Conservation (phyloP, 2,329 filamentous ascomycete genomes). For the Grosmannia penicillata region DNA sequence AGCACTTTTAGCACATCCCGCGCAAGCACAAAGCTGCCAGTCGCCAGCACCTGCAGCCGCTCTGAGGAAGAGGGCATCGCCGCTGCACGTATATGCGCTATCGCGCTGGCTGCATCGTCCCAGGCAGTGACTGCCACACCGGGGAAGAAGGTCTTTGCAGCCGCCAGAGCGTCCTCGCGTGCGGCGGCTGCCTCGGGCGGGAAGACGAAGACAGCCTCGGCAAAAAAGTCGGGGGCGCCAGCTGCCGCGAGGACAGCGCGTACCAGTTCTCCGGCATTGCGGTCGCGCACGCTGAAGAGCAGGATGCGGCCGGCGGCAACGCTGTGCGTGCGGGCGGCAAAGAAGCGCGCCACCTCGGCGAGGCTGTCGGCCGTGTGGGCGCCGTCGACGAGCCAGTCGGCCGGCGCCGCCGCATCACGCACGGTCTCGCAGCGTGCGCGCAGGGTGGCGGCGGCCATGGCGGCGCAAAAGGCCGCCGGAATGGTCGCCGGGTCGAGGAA, state of each 20-base stretch:
- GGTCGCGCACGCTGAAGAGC: constrained; percentile 78
- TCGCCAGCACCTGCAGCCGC: constrained; percentile 28
- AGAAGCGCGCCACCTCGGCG: constrained; percentile 69
- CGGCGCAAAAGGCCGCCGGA: constrained; percentile 26
- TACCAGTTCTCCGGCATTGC: constrained; percentile 39
- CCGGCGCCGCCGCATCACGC: constrained; percentile 30
- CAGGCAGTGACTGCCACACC: constrained; percentile 17
- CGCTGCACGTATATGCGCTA: constrained; percentile 32
- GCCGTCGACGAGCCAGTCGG: constrained; percentile 73
- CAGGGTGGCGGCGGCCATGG: constrained; percentile 61
- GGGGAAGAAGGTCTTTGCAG: constrained; percentile 3
- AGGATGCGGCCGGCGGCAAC: constrained; percentile 30
- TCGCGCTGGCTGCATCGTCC: constrained; percentile 17
- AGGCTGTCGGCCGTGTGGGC: constrained; percentile 90
- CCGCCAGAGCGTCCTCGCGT: not conserved
- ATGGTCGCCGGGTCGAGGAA: constrained; percentile 32
- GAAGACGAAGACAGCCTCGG: constrained; percentile 10
- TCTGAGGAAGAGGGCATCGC: constrained; percentile 9
- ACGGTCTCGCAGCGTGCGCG: constrained; percentile 66
- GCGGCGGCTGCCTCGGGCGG: constrained; percentile 2
- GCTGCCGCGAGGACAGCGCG: constrained; percentile 24
- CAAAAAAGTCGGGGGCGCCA: constrained; percentile 16
- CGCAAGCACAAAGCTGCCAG: constrained; percentile 32
- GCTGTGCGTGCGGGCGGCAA: constrained; percentile 35
- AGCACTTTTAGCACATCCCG: constrained; percentile 21